phyloP scores from a whole-genome alignment of 345 rosid species.

The Ceriops decandra region DNA sequence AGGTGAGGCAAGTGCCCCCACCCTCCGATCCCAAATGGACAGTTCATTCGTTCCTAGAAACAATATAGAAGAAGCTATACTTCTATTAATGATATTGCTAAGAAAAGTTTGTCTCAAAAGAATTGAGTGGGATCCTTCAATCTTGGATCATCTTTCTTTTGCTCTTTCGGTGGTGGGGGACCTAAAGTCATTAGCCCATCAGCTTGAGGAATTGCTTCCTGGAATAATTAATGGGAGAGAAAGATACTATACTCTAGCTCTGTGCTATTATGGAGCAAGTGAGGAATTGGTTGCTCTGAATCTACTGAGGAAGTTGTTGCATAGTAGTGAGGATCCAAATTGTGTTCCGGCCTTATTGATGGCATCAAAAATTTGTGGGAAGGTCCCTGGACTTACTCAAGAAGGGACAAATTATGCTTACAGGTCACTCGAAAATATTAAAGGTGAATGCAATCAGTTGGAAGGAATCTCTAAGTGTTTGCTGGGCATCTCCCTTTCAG shows the following conservation, averaged over 20 bases:
- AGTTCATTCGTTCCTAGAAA: slow-evolving; percentile 67
- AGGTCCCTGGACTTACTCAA: slow-evolving; percentile 41
- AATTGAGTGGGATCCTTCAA: slow-evolving; percentile 70
- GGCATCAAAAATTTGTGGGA: slow-evolving; percentile 67
- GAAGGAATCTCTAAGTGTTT: slow-evolving; percentile 44
- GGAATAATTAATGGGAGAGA: slow-evolving; percentile 52
- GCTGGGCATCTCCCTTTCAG: slow-evolving; percentile 53
- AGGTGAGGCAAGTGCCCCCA: slow-evolving; percentile 70
- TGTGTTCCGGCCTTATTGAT: slow-evolving; percentile 48
- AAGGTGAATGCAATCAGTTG: slow-evolving; percentile 41
- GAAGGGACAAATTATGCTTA: slow-evolving; percentile 61
- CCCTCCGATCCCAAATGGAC: slow-evolving; percentile 62
- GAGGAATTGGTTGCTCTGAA: slow-evolving; percentile 61
- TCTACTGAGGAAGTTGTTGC: slow-evolving; percentile 59
- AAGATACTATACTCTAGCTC: slow-evolving; percentile 45
- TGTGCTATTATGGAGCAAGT: slow-evolving; percentile 65
- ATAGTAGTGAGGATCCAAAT: slow-evolving; percentile 46
- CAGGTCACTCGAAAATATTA: slow-evolving; percentile 45
- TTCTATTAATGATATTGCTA: slow-evolving; percentile 66
- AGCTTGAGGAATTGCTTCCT: slow-evolving; percentile 64
- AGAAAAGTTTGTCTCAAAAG: slow-evolving; percentile 53
- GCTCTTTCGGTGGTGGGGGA: slow-evolving; percentile 67
- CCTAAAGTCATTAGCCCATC: slow-evolving; percentile 49
- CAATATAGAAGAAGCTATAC: slow-evolving; percentile 78
- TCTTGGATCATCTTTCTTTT: slow-evolving; percentile 74